Evolutionary conservation across 2,329 filamentous ascomycete species (phyloP).

Genomic region (Graphilbum fragrans): DNA sequence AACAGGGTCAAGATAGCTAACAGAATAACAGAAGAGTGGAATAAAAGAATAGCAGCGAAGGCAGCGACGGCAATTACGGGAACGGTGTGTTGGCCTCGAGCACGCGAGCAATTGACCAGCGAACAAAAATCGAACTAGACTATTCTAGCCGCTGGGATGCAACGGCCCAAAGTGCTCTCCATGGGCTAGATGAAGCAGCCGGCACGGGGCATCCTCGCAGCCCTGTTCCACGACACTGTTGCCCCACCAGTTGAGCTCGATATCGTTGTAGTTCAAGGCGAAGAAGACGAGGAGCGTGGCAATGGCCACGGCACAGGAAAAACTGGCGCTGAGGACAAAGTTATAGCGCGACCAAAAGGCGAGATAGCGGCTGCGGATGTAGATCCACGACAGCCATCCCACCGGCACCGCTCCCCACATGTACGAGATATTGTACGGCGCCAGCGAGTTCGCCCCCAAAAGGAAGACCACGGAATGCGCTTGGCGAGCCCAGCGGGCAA

Average conservation of each 20-base stretch:
- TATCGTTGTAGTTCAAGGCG: neutral
- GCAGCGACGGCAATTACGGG: no score
- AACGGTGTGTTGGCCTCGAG: no score
- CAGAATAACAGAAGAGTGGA: no score
- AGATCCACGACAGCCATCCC: slow-evolving; percentile 28
- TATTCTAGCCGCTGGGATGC: no score
- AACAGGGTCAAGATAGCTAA: no score
- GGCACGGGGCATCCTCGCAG: no score
- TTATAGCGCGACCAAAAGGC: slow-evolving; percentile 18
- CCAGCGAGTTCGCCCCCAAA: slow-evolving; percentile 20
- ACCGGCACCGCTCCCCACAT: slow-evolving; percentile 30
- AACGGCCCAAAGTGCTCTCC: no score
- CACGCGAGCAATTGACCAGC: no score
- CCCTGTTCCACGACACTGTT: no score
- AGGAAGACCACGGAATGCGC: slow-evolving; percentile 26
- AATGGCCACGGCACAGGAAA: slow-evolving; percentile 36
- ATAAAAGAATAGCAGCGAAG: no score
- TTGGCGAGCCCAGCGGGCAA: slow-evolving; percentile 27
- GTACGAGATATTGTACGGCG: slow-evolving; percentile 29
- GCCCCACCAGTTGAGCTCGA: slow-evolving; percentile 1
- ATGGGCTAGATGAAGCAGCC: no score
- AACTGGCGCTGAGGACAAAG: slow-evolving; percentile 40
- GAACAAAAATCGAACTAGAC: no score
- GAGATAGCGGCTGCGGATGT: slow-evolving; percentile 19
- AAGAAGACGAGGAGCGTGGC: slow-evolving; percentile 11